These are phyloP conservation scores for Hibiscus mutabilis DNA, from an alignment of 345 rosid genomes.

Conservation along the genomic window DNA sequence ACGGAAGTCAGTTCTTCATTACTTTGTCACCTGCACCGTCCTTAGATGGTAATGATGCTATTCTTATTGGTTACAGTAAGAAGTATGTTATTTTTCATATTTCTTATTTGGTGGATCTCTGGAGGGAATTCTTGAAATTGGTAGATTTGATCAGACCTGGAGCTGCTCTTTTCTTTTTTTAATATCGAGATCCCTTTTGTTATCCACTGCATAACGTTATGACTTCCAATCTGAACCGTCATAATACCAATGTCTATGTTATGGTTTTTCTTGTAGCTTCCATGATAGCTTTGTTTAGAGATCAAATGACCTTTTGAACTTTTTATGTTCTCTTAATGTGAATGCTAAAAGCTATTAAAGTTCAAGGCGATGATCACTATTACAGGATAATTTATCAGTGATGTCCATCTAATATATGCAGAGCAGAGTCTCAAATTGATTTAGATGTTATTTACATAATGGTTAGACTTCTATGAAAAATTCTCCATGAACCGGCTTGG, in stretches of 20 bases:
- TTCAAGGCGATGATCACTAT: not conserved
- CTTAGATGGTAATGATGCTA: conserved; percentile 59
- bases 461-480: not conserved
- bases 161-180: not conserved
- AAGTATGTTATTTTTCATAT: not conserved
- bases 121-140: not conserved
- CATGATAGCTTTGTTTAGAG: too few relatives aligned
- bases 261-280: not conserved
- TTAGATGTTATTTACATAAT: not conserved
- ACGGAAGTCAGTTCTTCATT: conserved; percentile 91
- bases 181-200: not conserved
- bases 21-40: conserved; percentile 79
- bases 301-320: too few relatives aligned
- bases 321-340: not conserved
- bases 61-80: not conserved
- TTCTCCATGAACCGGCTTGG: not conserved
- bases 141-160: not conserved
- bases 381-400: not conserved
- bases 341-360: not conserved
- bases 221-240: not conserved
- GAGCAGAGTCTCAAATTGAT: not conserved
- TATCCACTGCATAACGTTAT: not conserved
- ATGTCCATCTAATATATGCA: not conserved
- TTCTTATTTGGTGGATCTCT: not conserved
- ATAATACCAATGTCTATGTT: too few relatives aligned